Base-by-base conservation (phyloP, 2,329 filamentous ascomycete species). In the Verticillium tricorpus region DNA sequence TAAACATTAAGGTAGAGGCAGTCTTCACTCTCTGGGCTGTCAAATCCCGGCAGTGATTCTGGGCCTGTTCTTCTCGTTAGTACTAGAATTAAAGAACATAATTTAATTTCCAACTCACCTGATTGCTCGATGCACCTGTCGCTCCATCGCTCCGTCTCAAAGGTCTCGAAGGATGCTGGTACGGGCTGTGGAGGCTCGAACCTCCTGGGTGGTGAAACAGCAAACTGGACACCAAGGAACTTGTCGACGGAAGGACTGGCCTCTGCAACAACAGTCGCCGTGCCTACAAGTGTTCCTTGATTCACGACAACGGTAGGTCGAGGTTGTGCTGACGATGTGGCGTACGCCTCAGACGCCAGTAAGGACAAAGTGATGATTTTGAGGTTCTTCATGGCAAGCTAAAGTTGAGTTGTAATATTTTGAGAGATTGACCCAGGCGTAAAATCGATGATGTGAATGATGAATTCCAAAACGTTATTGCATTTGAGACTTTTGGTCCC, bases 1-100 rank as follows among this genome's bases (percentile, higher is more conserved):
- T 66, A 74, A 4, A 76, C 67, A 32, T 76, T 73, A n/a, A 75
- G 60, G 31, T 69, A 73, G 25, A 76, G 57, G 28, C 74, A 76
- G 31, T 76, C 72, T 54, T 76, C 74, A 32, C 70, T 71, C 22
- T 68, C 69, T 1, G 66, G 67, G 61, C 25, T 2, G n/a, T 52
- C 45, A 25, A 52, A 28, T 5, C 5, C 28, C 3, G 6, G 28
- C 28, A 5, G 28, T 5, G 28, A 28, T 28, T 5, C 28, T 28
- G 28, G 28, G 28, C 28, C 28, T 28, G 28, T 28, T 28, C 6
- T 5, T 6, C 28, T 28, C 6, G 28, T 28, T 28, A 28, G 5
- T 28, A 28, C 28, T 5, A 5, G 28, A 35, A 11, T 11, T 1
- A 35, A 2, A 6, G 5, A 3, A 45, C n/a, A 9, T 7, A 19